Evolutionary conservation across 345 rosid genomes (phyloP).

Genomic region (sweet orange (Citrus sinensis)): DVS_A1.0 CM039168.1:26962001-26962500

Average conservation of each 20-base stretch:
- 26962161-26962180: constrained; percentile 89
- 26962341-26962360: constrained; percentile 1
- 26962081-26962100: constrained; percentile 82
- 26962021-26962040: constrained; percentile 87
- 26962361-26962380: background rate
- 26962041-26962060: constrained; percentile 79
- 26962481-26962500: background rate
- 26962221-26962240: constrained; percentile 96
- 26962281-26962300: constrained; percentile 22
- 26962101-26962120: constrained; percentile 74
- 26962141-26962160: constrained; percentile 91
- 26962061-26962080: constrained; percentile 68
- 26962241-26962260: constrained; percentile 81
- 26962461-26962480: background rate
- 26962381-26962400: background rate
- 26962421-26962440: no score
- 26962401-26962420: no score
- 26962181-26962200: constrained; percentile 93
- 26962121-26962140: constrained; percentile 99
- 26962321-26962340: constrained; percentile 11
- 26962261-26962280: constrained; percentile 93
- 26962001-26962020: constrained; percentile 73
- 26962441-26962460: background rate
- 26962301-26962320: constrained; percentile 9
- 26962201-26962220: constrained; percentile 98